Evolutionary conservation across 2,329 filamentous ascomycete species (phyloP), one percentile per base, ranked within the genome.

Genomic region (Colletotrichum kahawae): DNA sequence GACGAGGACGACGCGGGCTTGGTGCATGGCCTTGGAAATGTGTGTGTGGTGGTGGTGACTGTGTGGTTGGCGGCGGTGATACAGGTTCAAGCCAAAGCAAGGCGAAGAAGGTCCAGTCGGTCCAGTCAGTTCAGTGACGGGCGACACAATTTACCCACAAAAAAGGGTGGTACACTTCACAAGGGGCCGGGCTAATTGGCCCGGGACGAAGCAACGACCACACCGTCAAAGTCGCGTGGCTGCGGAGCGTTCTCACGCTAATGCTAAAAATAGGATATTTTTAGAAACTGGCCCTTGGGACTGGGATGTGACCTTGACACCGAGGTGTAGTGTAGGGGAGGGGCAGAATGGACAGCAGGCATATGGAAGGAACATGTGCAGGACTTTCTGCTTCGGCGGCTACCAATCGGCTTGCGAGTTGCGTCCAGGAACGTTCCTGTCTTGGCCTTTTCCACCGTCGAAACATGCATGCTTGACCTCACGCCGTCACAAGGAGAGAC

Each of bases 201-300:
- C 21, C 54, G 43, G 51, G 14, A 24, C 27, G 18, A 29, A 43
- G 29, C 24, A 38, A 38, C 31, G 27, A 21, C 57, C n/a, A 56
- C 38, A 21, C 33, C 13, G 60, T 63, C 51, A 59, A 69, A 48
- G 65, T 73, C 73, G 65, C 69, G 73, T 74, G 74, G 71, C 66
- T 66, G 67, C 71, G 57, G 73, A 68, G 73, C 21, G 29, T 14
- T 62, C 27, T 31, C 54, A 68, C 54, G 67, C 67, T 51, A 64
- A 27, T 71, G 67, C 71, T 75, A 75, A 76, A 76, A 75, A 71
- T 75, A 76, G 67, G 62, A 36, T 75, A 68, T 76, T 75, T 75
- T 76, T 76, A 74, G 70, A 70, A 74, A 43, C 56, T 16, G n/a
- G 21, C 21, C 68, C 38, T 24, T 67, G 14, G 16, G 24, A 34